Evolutionary conservation across 75 land plant genomes (phyloP).

Genomic region (Cunninghamia lanceolata): DNA sequence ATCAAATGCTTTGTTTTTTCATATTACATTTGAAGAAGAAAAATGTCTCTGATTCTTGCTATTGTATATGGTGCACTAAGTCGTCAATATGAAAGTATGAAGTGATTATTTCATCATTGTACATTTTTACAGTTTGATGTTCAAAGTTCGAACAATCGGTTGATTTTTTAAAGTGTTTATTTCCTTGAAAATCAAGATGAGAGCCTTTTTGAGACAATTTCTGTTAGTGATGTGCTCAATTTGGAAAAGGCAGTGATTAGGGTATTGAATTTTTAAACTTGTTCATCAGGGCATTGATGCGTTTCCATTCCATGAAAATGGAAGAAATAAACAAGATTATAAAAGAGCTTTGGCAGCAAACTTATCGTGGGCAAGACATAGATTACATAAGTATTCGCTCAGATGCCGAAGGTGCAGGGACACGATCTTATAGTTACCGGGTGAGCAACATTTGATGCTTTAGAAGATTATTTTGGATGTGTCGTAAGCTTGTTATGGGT

Average conservation of each 20-base stretch:
- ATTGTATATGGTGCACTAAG: not conserved
- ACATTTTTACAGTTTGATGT: not conserved
- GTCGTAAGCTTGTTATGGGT: not conserved
- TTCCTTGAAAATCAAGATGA: not conserved
- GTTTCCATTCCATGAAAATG: constrained; percentile 99
- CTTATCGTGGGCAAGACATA: constrained; percentile 95
- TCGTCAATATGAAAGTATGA: not conserved
- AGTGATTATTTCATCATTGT: not conserved
- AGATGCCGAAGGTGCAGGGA: constrained; percentile 89
- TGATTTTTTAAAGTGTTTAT: not conserved
- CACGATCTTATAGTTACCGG: constrained; percentile 92
- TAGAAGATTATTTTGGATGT: not conserved
- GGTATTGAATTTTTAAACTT: constrained; percentile 14
- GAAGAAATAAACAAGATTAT: constrained; percentile 98
- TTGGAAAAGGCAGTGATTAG: not conserved
- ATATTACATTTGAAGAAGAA: not conserved
- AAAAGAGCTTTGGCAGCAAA: constrained; percentile 97
- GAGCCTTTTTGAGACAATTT: not conserved
- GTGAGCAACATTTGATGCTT: constrained; percentile 23
- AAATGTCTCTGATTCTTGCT: not conserved
- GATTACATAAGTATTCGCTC: constrained; percentile 91
- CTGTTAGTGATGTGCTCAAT: not conserved
- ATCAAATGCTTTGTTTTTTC: not conserved
- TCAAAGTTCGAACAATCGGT: not conserved
- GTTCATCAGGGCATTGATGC: constrained; percentile 82